Conservation (phyloP, 1,284 basidiomycete genomes). For the Grifola frondosa region DNA sequence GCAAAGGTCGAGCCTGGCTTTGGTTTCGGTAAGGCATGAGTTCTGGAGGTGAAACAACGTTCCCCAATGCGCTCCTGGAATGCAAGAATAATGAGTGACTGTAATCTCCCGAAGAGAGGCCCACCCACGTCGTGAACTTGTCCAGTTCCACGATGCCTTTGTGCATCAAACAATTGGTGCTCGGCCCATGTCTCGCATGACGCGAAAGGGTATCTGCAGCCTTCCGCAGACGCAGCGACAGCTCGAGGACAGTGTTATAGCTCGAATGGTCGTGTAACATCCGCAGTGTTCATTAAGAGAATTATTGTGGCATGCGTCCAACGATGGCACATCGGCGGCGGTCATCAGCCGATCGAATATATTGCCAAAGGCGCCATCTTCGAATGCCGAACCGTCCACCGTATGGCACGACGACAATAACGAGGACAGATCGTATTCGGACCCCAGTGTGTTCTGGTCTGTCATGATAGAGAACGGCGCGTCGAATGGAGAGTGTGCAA, state of each 20-base stretch:
- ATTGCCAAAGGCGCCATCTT: slow-evolving; percentile 23
- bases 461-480: slow-evolving; percentile 6
- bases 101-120: slow-evolving; percentile 7
- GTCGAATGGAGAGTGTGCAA: slow-evolving; percentile 16
- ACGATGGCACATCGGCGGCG: too few relatives aligned
- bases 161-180: slow-evolving; percentile 48
- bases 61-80: slow-evolving; percentile 38
- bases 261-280: slow-evolving; percentile 52
- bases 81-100: slow-evolving; percentile 2
- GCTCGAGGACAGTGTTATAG: slow-evolving; percentile 58
- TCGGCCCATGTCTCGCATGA: slow-evolving; percentile 47
- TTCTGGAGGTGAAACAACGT: slow-evolving; percentile 28
- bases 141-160: slow-evolving; percentile 58
- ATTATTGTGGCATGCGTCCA: slow-evolving; percentile 8
- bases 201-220: slow-evolving; percentile 55
- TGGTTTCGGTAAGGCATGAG: slow-evolving; percentile 11
- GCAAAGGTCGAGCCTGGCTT: slow-evolving; percentile 4
- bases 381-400: slow-evolving; percentile 14
- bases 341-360: slow-evolving; percentile 26
- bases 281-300: slow-evolving; percentile 46
- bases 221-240: slow-evolving; percentile 59
- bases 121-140: slow-evolving; percentile 52
- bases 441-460: slow-evolving; percentile 9
- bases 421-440: slow-evolving; percentile 27
- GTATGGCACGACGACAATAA: slow-evolving; percentile 25